Evolutionary conservation across 106 monocot genomes (phyloP).

Genomic region (Narthecium ossifragum): DNA sequence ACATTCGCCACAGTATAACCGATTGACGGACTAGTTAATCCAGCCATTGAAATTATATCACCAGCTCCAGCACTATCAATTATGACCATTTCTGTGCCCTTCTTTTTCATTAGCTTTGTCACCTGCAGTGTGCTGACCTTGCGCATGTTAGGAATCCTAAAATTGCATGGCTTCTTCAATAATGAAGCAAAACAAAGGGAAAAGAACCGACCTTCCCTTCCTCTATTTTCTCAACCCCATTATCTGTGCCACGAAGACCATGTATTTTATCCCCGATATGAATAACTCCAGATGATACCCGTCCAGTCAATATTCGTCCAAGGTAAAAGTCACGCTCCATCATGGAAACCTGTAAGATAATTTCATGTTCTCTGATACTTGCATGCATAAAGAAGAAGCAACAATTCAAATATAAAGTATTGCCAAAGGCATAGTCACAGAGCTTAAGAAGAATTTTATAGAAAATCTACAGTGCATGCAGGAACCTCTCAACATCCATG

Average conservation of each 20-base stretch:
- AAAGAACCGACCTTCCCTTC: constrained; percentile 80
- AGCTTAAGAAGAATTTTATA: too few species aligned
- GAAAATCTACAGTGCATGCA: too few species aligned
- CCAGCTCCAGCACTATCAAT: constrained; percentile 90
- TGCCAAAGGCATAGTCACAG: too few species aligned
- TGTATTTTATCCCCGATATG: constrained; percentile 81
- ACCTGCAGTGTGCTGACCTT: too few species aligned
- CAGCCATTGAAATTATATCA: constrained; percentile 92
- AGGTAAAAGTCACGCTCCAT: constrained; percentile 99
- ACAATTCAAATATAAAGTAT: too few species aligned
- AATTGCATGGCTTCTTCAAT: too few species aligned
- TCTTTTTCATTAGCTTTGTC: constrained; percentile 97
- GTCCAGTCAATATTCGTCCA: constrained; percentile 92
- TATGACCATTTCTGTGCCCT: constrained; percentile 71
- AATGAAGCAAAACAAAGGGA: too few species aligned
- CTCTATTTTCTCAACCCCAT: constrained; percentile 73
- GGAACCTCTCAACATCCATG: too few species aligned
- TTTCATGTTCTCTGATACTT: too few species aligned
- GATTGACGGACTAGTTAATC: constrained; percentile 78
- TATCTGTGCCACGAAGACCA: constrained; percentile 53
- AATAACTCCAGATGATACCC: constrained; percentile 69
- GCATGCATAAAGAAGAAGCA: too few species aligned
- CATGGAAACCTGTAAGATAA: constrained; percentile 82
- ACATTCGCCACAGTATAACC: constrained; percentile 90
- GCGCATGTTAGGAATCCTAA: too few species aligned